Percentiles rank a stretch among this genome's conserved stretches.
phyloP scores from a whole-genome alignment of 73 alveolate genomes.

The Durusdinium trenchii region DNA sequence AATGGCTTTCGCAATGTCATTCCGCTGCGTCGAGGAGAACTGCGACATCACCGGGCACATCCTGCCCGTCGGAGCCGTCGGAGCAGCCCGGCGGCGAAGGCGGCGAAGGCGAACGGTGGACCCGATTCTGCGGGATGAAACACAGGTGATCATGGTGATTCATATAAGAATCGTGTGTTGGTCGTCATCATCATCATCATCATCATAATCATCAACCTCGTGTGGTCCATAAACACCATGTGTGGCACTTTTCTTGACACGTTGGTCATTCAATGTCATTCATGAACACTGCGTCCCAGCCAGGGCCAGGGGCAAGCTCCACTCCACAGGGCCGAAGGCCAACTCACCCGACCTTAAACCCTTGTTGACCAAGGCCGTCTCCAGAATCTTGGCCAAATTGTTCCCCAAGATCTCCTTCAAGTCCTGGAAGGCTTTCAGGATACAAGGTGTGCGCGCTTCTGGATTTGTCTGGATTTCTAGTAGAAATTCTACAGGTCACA shows the following conservation, averaged over 20 bases:
- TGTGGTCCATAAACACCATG: neutral
- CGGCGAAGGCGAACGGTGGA: neutral
- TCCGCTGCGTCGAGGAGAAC: conserved; percentile 91
- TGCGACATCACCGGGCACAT: conserved; percentile 95
- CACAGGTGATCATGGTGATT: neutral
- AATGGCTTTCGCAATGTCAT: conserved; percentile 78
- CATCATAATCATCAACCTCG: neutral
- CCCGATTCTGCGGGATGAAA: neutral
- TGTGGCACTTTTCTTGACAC: neutral
- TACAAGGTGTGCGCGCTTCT: no score
- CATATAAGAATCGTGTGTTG: neutral
- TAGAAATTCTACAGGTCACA: no score
- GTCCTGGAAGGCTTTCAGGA: no score
- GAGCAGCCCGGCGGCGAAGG: neutral
- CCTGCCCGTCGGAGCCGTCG: neutral
- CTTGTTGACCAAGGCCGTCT: conserved; percentile 80
- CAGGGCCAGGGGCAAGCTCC: neutral
- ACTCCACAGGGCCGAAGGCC: neutral
- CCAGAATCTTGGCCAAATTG: conserved; percentile 61
- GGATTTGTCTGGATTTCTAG: no score
- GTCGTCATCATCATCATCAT: neutral
- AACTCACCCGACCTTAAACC: neutral
- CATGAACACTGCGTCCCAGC: neutral
- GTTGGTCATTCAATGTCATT: neutral
- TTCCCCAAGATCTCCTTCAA: conserved; percentile 84